Conservation (phyloP, 2,329 filamentous ascomycete genomes). For the Scedosporium dehoogii region DNA sequence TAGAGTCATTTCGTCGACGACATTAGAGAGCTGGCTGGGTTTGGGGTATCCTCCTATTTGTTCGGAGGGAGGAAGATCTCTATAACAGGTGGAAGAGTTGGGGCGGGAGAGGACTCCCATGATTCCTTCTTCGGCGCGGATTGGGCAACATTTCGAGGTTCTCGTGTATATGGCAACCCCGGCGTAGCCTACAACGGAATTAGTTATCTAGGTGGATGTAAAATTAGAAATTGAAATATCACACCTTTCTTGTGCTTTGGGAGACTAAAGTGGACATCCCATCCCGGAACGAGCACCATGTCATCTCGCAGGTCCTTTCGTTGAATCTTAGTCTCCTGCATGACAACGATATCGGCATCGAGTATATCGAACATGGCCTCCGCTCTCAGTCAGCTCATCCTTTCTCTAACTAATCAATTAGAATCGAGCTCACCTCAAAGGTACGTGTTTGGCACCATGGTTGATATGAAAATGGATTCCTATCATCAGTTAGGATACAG, state of each 20-base stretch:
- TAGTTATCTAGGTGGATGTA: neutral
- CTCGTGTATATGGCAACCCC: slow-evolving; percentile 92
- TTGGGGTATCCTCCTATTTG: slow-evolving; percentile 86
- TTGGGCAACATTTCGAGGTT: slow-evolving; percentile 74
- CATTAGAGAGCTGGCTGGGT: slow-evolving; percentile 51
- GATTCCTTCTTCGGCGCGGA: slow-evolving; percentile 89
- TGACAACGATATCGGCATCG: slow-evolving; percentile 83
- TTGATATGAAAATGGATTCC: slow-evolving; percentile 75
- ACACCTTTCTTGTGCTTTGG: slow-evolving; percentile 87
- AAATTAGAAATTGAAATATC: neutral
- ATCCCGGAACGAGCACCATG: slow-evolving; percentile 89
- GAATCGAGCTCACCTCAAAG: slow-evolving; percentile 20
- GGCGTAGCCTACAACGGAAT: slow-evolving; percentile 61
- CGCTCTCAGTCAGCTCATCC: neutral
- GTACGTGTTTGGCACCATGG: slow-evolving; percentile 67
- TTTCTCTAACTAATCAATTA: neutral
- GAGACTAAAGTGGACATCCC: slow-evolving; percentile 93
- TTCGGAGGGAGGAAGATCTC: slow-evolving; percentile 61
- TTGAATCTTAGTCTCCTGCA: slow-evolving; percentile 96
- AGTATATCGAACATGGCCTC: slow-evolving; percentile 90
- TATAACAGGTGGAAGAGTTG: slow-evolving; percentile 59
- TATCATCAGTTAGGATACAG: slow-evolving; percentile 19
- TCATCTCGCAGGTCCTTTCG: slow-evolving; percentile 85
- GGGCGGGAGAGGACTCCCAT: slow-evolving; percentile 65
- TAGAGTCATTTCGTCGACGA: slow-evolving; percentile 59